Conservation (phyloP, 257 asterid genomes). For the Solanum gandarillasii region DNA sequence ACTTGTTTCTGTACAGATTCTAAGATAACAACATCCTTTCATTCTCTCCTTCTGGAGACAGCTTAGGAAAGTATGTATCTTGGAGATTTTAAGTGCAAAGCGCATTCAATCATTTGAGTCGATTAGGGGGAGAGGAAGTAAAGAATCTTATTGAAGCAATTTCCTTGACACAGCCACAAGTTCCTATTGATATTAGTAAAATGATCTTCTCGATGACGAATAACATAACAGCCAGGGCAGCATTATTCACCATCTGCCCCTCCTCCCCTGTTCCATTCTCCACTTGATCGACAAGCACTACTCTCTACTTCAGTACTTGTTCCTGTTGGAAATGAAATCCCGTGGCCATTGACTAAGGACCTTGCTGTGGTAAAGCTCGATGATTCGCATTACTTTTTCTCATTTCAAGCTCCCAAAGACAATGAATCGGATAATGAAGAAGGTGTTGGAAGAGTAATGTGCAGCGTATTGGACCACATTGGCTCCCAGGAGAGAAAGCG, state of each 20-base stretch:
- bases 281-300: background rate
- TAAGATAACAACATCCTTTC: background rate
- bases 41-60: background rate
- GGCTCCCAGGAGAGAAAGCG: too few relatives aligned
- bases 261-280: background rate
- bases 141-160: background rate
- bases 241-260: background rate
- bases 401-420: too few relatives aligned
- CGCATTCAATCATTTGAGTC: background rate
- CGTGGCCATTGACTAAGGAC: too few relatives aligned
- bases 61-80: background rate
- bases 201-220: background rate
- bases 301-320: background rate
- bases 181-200: background rate
- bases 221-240: background rate
- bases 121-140: background rate
- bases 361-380: too few relatives aligned
- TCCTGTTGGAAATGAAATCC: background rate
- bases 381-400: too few relatives aligned
- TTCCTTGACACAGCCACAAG: background rate
- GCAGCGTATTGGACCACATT: too few relatives aligned
- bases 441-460: too few relatives aligned
- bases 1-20: background rate
- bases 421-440: too few relatives aligned
- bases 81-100: background rate